phyloP scores from a whole-genome alignment of 768 basidiomycete genomes.

The Tephrocybe sp. region DNA sequence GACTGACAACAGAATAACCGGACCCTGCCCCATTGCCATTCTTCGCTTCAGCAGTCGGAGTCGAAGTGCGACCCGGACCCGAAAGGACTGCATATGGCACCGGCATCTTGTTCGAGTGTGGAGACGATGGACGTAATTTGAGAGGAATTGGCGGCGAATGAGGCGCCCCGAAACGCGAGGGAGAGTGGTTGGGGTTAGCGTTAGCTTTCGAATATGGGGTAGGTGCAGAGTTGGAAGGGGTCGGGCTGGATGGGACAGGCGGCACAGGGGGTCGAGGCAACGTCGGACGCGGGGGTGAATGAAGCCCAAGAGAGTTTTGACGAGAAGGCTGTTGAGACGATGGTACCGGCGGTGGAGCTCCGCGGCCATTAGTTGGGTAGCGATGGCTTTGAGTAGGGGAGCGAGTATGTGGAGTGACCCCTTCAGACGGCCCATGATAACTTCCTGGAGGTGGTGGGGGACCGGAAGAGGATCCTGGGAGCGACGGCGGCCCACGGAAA shows the following conservation, averaged over 20 bases:
- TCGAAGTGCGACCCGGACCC: constrained; percentile 23
- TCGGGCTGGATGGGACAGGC: constrained; percentile 24
- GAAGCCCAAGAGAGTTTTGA: constrained; percentile 26
- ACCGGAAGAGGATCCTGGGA: constrained; percentile 22
- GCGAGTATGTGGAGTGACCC: constrained; percentile 19
- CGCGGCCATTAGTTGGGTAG: constrained; percentile 29
- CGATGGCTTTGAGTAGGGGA: constrained; percentile 45
- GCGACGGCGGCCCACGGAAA: constrained; percentile 28
- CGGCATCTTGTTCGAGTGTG: constrained; percentile 21
- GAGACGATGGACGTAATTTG: constrained; percentile 32
- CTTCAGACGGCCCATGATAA: constrained; percentile 23
- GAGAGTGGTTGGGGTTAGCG: constrained; percentile 21
- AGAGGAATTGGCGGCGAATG: constrained; percentile 29
- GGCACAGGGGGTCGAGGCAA: constrained; percentile 22
- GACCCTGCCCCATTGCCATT: constrained; percentile 13
- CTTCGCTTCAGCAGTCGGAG: constrained; percentile 23
- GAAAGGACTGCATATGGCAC: constrained; percentile 18
- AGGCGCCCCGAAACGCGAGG: constrained; percentile 24
- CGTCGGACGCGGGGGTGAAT: constrained; percentile 35
- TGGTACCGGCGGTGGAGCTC: constrained; percentile 17
- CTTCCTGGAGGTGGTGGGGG: constrained; percentile 20
- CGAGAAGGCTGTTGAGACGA: constrained; percentile 22
- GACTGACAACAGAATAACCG: constrained; percentile 21
- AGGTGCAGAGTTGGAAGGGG: constrained; percentile 4
- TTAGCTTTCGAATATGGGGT: constrained; percentile 16